phyloP scores from a whole-genome alignment of 2,329 filamentous ascomycete genomes.

The Ophiostoma pallidulum region DNA sequence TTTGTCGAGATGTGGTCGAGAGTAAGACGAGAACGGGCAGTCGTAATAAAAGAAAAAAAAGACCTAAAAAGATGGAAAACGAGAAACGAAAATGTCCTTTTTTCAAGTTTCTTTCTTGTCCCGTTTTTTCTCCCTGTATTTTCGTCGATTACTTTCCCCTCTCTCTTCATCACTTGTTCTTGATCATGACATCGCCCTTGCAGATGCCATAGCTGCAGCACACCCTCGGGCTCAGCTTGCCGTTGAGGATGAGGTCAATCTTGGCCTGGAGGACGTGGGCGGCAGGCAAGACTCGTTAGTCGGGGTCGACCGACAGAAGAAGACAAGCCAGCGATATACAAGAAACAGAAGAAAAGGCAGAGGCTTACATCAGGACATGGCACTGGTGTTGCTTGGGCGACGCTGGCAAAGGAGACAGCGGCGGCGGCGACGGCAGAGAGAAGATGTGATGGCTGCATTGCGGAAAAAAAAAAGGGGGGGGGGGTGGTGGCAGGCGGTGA shows the following conservation, averaged over 20 bases:
- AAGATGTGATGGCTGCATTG: slow-evolving; percentile 21
- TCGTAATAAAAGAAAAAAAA: no score
- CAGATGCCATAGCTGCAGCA: slow-evolving; percentile 48
- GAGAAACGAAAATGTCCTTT: no score
- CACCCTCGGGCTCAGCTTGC: slow-evolving; percentile 36
- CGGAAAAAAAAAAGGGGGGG: neutral
- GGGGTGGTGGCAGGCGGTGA: neutral
- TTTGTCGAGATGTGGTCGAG: no score
- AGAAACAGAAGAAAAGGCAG: neutral
- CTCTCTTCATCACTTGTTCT: slow-evolving; percentile 2
- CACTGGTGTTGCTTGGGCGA: slow-evolving; percentile 27
- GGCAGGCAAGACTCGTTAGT: neutral
- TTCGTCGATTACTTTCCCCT: no score
- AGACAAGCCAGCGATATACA: neutral
- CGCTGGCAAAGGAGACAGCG: slow-evolving; percentile 19
- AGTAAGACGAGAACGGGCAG: no score
- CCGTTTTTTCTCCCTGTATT: no score
- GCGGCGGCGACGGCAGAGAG: slow-evolving; percentile 18
- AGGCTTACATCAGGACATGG: slow-evolving; percentile 30
- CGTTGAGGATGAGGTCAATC: slow-evolving; percentile 37
- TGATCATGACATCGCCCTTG: slow-evolving; percentile 39
- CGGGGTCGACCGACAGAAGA: neutral
- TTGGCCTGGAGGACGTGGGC: slow-evolving; percentile 24
- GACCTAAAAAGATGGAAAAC: no score
- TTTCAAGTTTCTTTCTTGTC: no score